Evolutionary conservation across 1,139 yeast species (phyloP).

Genomic region (Candida pseudoviswanathii): DNA sequence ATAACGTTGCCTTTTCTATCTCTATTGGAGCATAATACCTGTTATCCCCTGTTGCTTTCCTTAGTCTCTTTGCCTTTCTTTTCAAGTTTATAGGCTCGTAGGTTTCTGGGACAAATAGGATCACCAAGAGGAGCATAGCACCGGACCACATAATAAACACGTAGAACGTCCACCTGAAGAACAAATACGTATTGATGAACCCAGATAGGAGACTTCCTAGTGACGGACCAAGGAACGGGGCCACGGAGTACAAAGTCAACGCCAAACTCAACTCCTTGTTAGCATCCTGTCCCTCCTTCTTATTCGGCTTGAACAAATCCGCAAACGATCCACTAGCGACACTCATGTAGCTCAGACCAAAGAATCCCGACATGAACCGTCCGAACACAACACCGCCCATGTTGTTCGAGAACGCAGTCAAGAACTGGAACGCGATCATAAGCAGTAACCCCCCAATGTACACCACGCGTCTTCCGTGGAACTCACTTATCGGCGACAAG

Average conservation of each 20-base stretch:
- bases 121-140: conserved; percentile 29
- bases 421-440: conserved; percentile 27
- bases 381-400: conserved; percentile 34
- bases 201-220: conserved; percentile 36
- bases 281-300: conserved; percentile 17
- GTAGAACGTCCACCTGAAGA: conserved; percentile 52
- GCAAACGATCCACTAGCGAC: conserved; percentile 39
- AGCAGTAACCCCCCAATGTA: conserved; percentile 27
- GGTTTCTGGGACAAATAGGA: conserved; percentile 53
- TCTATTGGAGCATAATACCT: conserved; percentile 54
- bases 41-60: conserved; percentile 44
- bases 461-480: conserved; percentile 33
- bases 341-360: conserved; percentile 37
- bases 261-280: conserved; percentile 30
- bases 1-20: conserved; percentile 23
- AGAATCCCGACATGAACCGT: conserved; percentile 35
- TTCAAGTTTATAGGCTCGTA: conserved; percentile 45
- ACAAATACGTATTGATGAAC: conserved; percentile 27
- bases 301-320: conserved; percentile 27
- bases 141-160: conserved; percentile 38
- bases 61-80: conserved; percentile 48
- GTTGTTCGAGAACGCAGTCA: conserved; percentile 31
- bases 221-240: conserved; percentile 38
- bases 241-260: conserved; percentile 30
- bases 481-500: conserved; percentile 36